Evolutionary conservation across 1,139 yeast species (phyloP), one percentile per base, ranked within the genome.

Genomic region (Geotrichum reessii): DNA sequence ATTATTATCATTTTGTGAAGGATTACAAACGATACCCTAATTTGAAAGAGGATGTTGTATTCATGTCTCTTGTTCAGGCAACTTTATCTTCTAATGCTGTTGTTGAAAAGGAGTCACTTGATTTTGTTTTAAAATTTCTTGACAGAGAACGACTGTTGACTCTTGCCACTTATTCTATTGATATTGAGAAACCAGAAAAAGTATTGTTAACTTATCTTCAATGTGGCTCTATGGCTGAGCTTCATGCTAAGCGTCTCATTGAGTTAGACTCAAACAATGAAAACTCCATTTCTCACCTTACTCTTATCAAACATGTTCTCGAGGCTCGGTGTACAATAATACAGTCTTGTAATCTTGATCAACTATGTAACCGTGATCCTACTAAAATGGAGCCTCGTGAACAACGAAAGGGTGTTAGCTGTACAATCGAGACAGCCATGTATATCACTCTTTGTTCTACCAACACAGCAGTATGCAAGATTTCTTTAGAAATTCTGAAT

Each of bases 371-470:
- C 2, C 55, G 58, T 17, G 66, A 66, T 28, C 59, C 67, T 9
- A 50, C 61, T 7, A 46, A 52, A 14, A 56, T 70, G 17, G 73
- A 70, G 53, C 47, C 62, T 7, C 55, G 62, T 58, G 66, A 64
- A 14, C 67, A 74, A 2, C 66, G 76, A 4, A 52, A 59, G 19
- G 66, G 65, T n/a, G 65, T 71, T n/a, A 66, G 72, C 27, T 58
- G 64, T 64, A 72, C 58, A 70, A 70, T 76, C 63, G 85, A 84
- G 69, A 77, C 80, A 65, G 73, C 79, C 42, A 67, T 81, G 66
- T 71, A 82, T 19, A 70, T 82, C 49, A 74, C 81, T 1, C 70
- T 84, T 44, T 79, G 86, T 63, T 79, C 86, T 0, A 84, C 83
- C 60, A 85, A 82, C 60, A 75, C 81, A 51, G 85, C 81, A 55